Conservation (phyloP, 2,329 filamentous ascomycete genomes). For the Colletotrichum sidae region DNA sequence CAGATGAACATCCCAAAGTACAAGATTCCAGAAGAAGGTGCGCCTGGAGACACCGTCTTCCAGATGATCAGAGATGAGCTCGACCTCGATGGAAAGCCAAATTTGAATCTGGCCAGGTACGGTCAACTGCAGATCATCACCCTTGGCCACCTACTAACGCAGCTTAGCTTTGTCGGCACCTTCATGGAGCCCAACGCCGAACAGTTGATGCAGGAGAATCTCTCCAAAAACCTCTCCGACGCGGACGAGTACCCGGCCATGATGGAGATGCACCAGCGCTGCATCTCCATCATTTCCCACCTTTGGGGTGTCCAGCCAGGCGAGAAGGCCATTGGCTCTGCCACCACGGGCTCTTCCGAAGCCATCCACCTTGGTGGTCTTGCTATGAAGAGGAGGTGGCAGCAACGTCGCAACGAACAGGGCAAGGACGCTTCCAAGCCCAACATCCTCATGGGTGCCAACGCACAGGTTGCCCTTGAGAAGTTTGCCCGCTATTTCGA, state of each 20-base stretch:
- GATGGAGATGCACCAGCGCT: slow-evolving; percentile 72
- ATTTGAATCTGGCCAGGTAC: slow-evolving; percentile 72
- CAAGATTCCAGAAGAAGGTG: slow-evolving; percentile 66
- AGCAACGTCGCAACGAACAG: slow-evolving; percentile 68
- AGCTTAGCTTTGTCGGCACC: slow-evolving; percentile 72
- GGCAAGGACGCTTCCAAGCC: slow-evolving; percentile 74
- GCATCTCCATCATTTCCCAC: slow-evolving; percentile 75
- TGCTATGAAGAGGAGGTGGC: slow-evolving; percentile 82
- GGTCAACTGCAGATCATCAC: slow-evolving; percentile 4
- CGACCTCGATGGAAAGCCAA: slow-evolving; percentile 74
- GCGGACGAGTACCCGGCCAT: slow-evolving; percentile 73
- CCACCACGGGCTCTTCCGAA: slow-evolving; percentile 78
- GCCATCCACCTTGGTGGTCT: slow-evolving; percentile 77
- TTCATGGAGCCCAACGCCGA: slow-evolving; percentile 77
- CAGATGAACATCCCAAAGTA: slow-evolving; percentile 68
- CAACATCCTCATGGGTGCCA: slow-evolving; percentile 81
- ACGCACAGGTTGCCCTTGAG: slow-evolving; percentile 78
- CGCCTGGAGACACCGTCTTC: slow-evolving; percentile 72
- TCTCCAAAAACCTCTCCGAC: slow-evolving; percentile 79
- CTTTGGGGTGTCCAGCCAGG: slow-evolving; percentile 72
- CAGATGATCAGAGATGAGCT: slow-evolving; percentile 73
- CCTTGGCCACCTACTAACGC: slow-evolving; percentile 11
- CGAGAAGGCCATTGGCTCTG: slow-evolving; percentile 74
- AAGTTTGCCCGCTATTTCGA: slow-evolving; percentile 82
- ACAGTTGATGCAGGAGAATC: slow-evolving; percentile 74